These are phyloP conservation scores for Fonsecaea pedrosoi DNA, from an alignment of 2,329 filamentous ascomycete genomes.

Conservation along the genomic window DNA sequence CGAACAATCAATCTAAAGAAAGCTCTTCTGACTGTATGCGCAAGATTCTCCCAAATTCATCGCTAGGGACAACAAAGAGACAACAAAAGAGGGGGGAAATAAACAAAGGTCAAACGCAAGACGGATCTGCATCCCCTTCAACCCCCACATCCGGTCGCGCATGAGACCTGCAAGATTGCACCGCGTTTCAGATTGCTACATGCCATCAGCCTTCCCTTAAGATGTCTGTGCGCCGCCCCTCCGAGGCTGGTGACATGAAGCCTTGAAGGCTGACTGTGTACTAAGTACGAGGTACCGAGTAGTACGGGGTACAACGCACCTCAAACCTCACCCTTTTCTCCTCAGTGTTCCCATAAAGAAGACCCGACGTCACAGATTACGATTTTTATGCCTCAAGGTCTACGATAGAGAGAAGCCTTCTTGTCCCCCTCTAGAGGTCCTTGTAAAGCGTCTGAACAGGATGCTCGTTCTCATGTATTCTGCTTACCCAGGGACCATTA, in stretches of 20 bases:
- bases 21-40: background rate
- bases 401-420: background rate
- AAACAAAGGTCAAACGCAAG: background rate
- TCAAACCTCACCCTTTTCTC: background rate
- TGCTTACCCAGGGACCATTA: background rate
- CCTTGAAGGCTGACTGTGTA: conserved; percentile 12
- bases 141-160: background rate
- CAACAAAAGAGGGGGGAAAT: background rate
- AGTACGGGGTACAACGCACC: too few relatives aligned
- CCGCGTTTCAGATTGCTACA: conserved; percentile 36
- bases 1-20: conserved; percentile 2
- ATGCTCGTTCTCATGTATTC: background rate
- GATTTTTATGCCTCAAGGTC: background rate
- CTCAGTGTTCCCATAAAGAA: background rate
- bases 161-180: conserved; percentile 30
- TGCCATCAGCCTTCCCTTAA: conserved; percentile 1
- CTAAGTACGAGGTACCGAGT: too few relatives aligned
- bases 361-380: background rate
- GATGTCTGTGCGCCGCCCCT: conserved; percentile 15
- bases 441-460: too few relatives aligned
- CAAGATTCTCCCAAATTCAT: background rate
- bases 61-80: conserved; percentile 5
- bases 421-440: background rate
- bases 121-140: background rate
- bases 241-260: background rate